These are phyloP conservation scores for Theobroma grandiflorum DNA, from an alignment of 441 rosid species.

Conservation along the genomic window DNA sequence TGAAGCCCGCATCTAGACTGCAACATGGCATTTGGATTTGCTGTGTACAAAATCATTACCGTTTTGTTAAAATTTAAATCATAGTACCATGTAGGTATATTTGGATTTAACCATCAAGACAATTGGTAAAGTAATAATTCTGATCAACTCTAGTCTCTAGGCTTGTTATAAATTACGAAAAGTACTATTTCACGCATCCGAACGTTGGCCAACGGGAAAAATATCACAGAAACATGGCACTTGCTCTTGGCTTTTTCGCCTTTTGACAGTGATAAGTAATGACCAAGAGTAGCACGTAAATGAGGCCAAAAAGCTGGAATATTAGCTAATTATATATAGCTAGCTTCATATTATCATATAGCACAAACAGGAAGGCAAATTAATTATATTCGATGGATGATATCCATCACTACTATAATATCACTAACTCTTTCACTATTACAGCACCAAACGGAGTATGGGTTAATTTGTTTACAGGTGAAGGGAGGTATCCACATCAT, in stretches of 20 bases:
- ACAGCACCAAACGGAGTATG: neutral
- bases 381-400: neutral
- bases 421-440: constrained; percentile 7
- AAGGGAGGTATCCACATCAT: constrained; percentile 79
- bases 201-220: too few species aligned
- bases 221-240: neutral
- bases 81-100: too few species aligned
- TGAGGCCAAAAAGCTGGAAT: neutral
- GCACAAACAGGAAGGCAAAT: neutral
- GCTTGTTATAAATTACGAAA: neutral
- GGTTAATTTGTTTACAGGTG: constrained; percentile 53
- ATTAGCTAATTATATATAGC: neutral
- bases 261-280: neutral
- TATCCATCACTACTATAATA: neutral
- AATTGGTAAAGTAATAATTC: too few species aligned
- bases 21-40: too few species aligned
- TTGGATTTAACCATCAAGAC: neutral
- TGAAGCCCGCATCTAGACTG: too few species aligned
- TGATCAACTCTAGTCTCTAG: neutral
- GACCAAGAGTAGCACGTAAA: neutral
- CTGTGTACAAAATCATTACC: too few species aligned
- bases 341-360: neutral
- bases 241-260: neutral
- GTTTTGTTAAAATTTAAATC: too few species aligned
- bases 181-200: neutral